Base-by-base conservation (phyloP, 2,329 filamentous ascomycete species). In the Talaromyces sp. region DNA sequence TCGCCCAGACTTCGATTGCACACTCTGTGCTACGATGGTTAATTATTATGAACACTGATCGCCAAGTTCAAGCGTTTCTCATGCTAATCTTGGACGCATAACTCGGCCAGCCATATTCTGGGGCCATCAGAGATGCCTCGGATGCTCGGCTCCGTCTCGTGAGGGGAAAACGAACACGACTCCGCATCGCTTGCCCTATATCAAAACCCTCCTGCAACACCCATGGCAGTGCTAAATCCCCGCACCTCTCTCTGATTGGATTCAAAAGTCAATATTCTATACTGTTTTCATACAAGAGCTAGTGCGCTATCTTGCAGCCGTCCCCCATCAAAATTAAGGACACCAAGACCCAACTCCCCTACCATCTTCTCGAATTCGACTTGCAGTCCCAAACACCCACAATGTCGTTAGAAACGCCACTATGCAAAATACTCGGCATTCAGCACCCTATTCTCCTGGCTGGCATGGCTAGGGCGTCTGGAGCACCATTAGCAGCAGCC, bases 401-500 rank as follows among this genome's bases (percentile, higher is more conserved):
- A 51, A 76, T 76, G 73, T 73, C 86, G 63, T 88, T 95, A 69
- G 85, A 84, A 62, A 96, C 92, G 11, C 90, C 91, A 1, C 84
- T 96, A 42, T 93, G 89, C 65, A 81, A 81, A 59, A 87, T 97
- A 57, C 84, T 97, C 58, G 85, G 86, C 27, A 96, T 97, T 77
- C 81, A 88, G 67, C 92, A 97, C 78, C 93, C 93, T 47, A 88
- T 98, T 75, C 81, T 97, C 67, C 90, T 97, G 22, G 93, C 93
- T 36, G 93, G 93, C 70, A 98, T 98, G 93, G 93, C 93, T 2
- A 86, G 90, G 64, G 91, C 90, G 10, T 93, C 90, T 0, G 88
- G 89, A 63, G 91, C 89, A 0, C 83, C 82, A 19, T 87, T 96
- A 54, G 92, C 91, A 8, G 92, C 92, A 3, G 91, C 92, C 6